Evolutionary conservation across 139 green algal species (phyloP).

Genomic region (Chlamydomonas incerta): DNA sequence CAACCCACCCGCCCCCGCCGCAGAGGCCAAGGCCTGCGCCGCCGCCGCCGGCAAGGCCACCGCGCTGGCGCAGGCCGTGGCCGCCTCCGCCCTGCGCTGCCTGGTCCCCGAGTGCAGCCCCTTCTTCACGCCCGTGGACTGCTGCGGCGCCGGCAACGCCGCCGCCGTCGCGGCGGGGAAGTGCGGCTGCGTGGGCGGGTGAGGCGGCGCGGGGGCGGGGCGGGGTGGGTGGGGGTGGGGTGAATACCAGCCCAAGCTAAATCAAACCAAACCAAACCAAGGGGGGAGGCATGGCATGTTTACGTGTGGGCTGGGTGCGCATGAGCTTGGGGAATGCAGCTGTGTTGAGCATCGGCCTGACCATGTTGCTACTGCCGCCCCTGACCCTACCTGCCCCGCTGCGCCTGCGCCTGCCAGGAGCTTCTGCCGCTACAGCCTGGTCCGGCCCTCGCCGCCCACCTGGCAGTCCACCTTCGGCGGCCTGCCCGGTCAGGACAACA

Average conservation of each 20-base stretch:
- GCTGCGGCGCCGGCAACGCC: constrained; percentile 15
- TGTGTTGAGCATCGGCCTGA: background rate
- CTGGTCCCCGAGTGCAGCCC: constrained; percentile 29
- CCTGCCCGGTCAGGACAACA: constrained; percentile 1
- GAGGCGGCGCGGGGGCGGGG: background rate
- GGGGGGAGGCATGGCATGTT: no score
- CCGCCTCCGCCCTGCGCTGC: background rate
- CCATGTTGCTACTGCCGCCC: no score
- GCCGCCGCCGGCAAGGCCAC: constrained; percentile 26
- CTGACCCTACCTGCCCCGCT: background rate
- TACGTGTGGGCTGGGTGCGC: no score
- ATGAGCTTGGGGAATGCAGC: no score
- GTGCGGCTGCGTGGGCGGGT: constrained; percentile 42
- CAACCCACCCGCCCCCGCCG: background rate
- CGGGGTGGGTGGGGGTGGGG: background rate
- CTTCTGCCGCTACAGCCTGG: constrained; percentile 38
- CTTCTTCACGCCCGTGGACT: constrained; percentile 2
- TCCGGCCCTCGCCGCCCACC: background rate
- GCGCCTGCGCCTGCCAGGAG: background rate
- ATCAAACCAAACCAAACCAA: no score
- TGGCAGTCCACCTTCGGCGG: constrained; percentile 18
- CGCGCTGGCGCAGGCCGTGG: constrained; percentile 35
- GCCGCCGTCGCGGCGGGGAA: constrained; percentile 9
- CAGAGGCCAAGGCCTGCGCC: constrained; percentile 37
- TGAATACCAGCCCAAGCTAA: no score